A percentile compares a stretch with the other conserved stretches of the same genome.
phyloP scores from a whole-genome alignment of 768 basidiomycete species.

The Tricholoma flavovirens region DNA sequence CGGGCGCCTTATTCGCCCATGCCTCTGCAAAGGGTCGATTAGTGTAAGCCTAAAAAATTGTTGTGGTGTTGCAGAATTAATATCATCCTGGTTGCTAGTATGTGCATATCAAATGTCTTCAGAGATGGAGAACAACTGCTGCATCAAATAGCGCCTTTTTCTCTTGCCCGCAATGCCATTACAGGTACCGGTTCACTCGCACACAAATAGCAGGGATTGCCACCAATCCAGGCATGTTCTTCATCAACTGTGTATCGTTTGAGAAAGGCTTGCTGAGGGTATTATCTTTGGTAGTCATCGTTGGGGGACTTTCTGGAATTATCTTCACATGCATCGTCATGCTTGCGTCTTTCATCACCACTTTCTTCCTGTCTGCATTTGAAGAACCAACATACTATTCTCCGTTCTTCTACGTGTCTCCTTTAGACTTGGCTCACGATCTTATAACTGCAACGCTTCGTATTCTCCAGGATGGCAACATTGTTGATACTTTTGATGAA shows the following conservation, averaged over 20 bases:
- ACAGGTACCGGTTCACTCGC: conserved; percentile 70
- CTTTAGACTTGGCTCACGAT: conserved; percentile 53
- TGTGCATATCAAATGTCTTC: conserved; percentile 76
- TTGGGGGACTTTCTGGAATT: conserved; percentile 54
- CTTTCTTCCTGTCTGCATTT: conserved; percentile 57
- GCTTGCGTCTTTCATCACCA: conserved; percentile 63
- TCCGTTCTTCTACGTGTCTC: conserved; percentile 41
- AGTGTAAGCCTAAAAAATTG: conserved; percentile 34
- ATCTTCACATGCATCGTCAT: conserved; percentile 64
- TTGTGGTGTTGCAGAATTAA: conserved; percentile 4
- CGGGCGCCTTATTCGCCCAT: conserved; percentile 79
- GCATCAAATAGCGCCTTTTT: conserved; percentile 65
- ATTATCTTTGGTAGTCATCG: conserved; percentile 41
- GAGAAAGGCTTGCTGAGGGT: background rate
- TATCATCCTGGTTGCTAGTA: conserved; percentile 37
- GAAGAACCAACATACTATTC: conserved; percentile 45
- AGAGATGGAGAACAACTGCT: conserved; percentile 66
- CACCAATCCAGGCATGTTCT: conserved; percentile 61
- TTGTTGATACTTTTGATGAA: conserved; percentile 36
- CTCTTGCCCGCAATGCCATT: conserved; percentile 74
- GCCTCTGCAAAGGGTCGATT: conserved; percentile 75
- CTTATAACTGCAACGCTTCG: conserved; percentile 58
- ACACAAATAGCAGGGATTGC: conserved; percentile 68
- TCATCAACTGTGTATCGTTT: background rate
- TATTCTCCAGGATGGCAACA: conserved; percentile 53